Conservation (phyloP, 1,139 yeast species). For the Geotrichum bryndzae region DNA sequence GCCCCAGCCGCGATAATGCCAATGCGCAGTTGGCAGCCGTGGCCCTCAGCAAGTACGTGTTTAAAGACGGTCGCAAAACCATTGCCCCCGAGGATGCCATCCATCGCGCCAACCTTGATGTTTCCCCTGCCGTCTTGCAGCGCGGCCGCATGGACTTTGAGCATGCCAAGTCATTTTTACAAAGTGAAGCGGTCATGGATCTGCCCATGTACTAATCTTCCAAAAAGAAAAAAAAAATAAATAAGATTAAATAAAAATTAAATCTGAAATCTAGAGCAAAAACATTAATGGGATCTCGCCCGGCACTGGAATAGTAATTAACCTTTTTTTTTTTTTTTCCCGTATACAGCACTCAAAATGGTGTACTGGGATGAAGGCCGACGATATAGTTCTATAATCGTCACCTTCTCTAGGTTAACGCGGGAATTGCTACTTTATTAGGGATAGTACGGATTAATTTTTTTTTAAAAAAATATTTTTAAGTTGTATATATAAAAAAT, state of each 20-base stretch:
- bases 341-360: too few relatives aligned
- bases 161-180: slow-evolving; percentile 35
- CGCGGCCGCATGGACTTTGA: slow-evolving; percentile 39
- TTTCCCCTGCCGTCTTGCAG: slow-evolving; percentile 47
- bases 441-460: too few relatives aligned
- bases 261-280: too few relatives aligned
- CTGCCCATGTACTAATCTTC: not conserved
- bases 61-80: slow-evolving; percentile 68
- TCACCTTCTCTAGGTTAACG: too few relatives aligned
- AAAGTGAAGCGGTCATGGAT: slow-evolving; percentile 33
- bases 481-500: not conserved
- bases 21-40: slow-evolving; percentile 46
- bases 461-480: slow-evolving; percentile 13
- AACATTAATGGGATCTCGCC: too few relatives aligned
- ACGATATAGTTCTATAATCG: too few relatives aligned
- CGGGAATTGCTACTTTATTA: too few relatives aligned
- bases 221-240: too few relatives aligned
- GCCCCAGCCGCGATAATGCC: not conserved
- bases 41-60: slow-evolving; percentile 71
- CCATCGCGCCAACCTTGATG: slow-evolving; percentile 43
- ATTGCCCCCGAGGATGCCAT: slow-evolving; percentile 59
- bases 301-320: too few relatives aligned
- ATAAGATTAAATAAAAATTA: too few relatives aligned
- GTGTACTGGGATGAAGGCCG: too few relatives aligned
- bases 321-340: too few relatives aligned